Conservation (phyloP, 176 grass and related monocot genomes). For the Hyparrhenia diplandra region DNA sequence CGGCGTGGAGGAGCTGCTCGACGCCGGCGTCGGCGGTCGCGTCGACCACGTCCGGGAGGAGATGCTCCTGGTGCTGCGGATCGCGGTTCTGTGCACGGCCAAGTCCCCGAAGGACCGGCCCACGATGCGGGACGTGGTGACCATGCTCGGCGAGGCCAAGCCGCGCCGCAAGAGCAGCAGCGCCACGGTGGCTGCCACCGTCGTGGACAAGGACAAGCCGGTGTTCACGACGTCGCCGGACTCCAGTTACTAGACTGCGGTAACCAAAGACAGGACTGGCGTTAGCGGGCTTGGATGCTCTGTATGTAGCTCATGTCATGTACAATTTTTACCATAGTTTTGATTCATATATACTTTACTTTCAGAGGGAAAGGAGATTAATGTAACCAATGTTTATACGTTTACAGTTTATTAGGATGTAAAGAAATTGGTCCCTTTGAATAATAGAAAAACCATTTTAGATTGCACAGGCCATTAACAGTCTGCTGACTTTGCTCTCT, state of each 20-base stretch:
- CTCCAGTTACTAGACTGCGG: slow-evolving; percentile 44
- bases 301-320: slow-evolving; percentile 37
- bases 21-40: slow-evolving; percentile 50
- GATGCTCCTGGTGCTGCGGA: slow-evolving; percentile 86
- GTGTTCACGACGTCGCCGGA: slow-evolving; percentile 86
- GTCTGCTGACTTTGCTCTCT: no score
- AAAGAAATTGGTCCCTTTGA: slow-evolving; percentile 21
- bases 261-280: neutral
- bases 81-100: slow-evolving; percentile 82
- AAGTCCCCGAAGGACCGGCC: slow-evolving; percentile 85
- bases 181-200: slow-evolving; percentile 40
- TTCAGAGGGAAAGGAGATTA: neutral
- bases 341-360: slow-evolving; percentile 6
- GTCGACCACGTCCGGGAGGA: slow-evolving; percentile 85
- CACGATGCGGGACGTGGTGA: slow-evolving; percentile 86
- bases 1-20: slow-evolving; percentile 43
- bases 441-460: neutral
- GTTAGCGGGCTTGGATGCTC: neutral
- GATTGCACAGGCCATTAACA: no score
- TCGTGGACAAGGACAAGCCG: slow-evolving; percentile 81
- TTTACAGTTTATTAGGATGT: slow-evolving; percentile 41
- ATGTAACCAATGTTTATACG: slow-evolving; percentile 45
- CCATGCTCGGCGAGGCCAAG: slow-evolving; percentile 78
- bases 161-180: slow-evolving; percentile 88
- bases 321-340: slow-evolving; percentile 33